Evolutionary conservation across 345 rosid genomes (phyloP), one percentile per base, ranked within the genome.

Genomic region (Microthlaspi erraticum): DNA sequence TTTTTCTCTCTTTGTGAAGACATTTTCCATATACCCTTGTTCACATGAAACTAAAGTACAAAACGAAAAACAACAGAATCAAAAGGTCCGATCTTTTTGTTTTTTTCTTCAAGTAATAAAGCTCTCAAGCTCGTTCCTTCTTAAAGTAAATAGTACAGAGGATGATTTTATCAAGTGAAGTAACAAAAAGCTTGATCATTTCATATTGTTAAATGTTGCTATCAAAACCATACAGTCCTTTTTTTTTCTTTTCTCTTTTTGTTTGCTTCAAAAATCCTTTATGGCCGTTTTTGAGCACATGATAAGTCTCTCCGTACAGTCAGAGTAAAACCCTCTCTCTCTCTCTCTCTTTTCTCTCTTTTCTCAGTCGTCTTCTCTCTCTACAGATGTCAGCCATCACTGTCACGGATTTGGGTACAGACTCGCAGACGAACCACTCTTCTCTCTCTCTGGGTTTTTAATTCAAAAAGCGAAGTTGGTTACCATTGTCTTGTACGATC

Each of bases 381-480:
- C 64, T 52, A 45, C 79, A 61, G 45, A 75, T 75, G 70, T 75
- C 79, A 75, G 70, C 48, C 66, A 18, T 65, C 59, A 55, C 65
- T 70, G 66, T 75, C 79, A 69, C 51, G 52, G 71, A 76, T 69
- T 46, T 65, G 71, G 8, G 71, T 75, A 68, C 79, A 62, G 64
- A 63, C 70, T 69, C 73, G 42, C 3, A 43, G 74, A 75, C 60
- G 65, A 61, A 61, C 48, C 71, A 20, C 70, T 45, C 52, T 44
- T 61, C 31, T 38, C 18, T 52, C 13, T 29, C 32, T 54, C 10
- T 38, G 58, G 45, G 29, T 69, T 69, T 69, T 76, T 55, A 70
- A 69, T 76, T 69, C 75, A 76, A 70, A 76, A 76, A 76, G 79
- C 19, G 70, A 63, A 76, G 66, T 76, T 49, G 79, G 79, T 76